Evolutionary conservation across 257 asterid species (phyloP).

Genomic region (Solanum acaule): DNA sequence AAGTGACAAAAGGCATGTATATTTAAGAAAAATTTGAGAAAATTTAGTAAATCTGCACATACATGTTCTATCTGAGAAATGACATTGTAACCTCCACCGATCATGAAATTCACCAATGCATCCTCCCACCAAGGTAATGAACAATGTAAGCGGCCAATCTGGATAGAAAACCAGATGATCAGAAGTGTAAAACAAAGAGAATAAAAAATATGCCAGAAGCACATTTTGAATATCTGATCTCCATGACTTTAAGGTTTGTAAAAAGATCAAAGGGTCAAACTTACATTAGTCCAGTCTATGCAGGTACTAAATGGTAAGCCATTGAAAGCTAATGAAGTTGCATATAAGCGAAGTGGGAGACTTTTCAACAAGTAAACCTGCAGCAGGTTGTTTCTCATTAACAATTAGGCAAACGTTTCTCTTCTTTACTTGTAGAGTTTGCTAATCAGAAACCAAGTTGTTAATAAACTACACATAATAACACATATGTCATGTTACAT

Average conservation of each 20-base stretch:
- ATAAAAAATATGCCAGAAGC: neutral
- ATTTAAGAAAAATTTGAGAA: neutral
- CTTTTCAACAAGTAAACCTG: conserved; percentile 68
- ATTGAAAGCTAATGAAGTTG: conserved; percentile 52
- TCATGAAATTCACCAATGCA: conserved; percentile 83
- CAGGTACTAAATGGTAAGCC: conserved; percentile 41
- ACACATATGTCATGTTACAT: neutral
- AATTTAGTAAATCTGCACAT: neutral
- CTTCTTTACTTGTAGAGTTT: neutral
- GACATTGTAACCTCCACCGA: conserved; percentile 80
- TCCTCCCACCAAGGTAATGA: conserved; percentile 94
- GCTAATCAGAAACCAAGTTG: neutral
- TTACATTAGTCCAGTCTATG: conserved; percentile 80
- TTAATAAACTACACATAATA: neutral
- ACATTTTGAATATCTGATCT: neutral
- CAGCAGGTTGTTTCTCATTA: neutral
- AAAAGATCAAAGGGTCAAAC: conserved; percentile 5
- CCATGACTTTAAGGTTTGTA: neutral
- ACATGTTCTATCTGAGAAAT: conserved; percentile 45
- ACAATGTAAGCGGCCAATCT: conserved; percentile 90
- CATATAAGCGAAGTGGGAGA: conserved; percentile 62
- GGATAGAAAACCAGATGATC: conserved; percentile 1
- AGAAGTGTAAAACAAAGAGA: neutral
- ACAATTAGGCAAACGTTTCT: neutral
- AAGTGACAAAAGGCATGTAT: neutral